These are phyloP conservation scores for Mycena vitilis DNA, from an alignment of 768 basidiomycete genomes.

Conservation along the genomic window DNA sequence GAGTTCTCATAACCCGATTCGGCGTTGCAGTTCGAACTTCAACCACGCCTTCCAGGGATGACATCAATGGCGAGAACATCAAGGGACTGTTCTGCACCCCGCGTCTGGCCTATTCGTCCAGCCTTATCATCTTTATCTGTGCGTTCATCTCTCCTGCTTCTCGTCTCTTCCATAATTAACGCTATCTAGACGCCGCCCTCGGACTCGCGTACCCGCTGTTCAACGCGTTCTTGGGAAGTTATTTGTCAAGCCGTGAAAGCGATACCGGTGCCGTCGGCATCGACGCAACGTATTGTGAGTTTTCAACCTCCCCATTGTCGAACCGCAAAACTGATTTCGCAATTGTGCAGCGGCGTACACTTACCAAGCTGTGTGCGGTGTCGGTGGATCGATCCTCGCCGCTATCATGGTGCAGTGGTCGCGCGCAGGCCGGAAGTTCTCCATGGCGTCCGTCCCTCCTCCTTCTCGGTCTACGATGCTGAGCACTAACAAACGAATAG, in stretches of 20 bases:
- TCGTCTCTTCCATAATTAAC: neutral
- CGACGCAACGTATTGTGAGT: slow-evolving; percentile 50
- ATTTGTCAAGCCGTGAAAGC: slow-evolving; percentile 22
- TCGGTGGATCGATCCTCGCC: slow-evolving; percentile 67
- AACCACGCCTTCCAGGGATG: slow-evolving; percentile 12
- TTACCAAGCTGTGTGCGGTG: slow-evolving; percentile 54
- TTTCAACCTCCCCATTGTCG: slow-evolving; percentile 47
- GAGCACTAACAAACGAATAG: slow-evolving; percentile 30
- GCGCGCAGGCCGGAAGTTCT: slow-evolving; percentile 33
- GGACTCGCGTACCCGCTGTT: slow-evolving; percentile 73
- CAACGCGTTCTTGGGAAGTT: slow-evolving; percentile 52
- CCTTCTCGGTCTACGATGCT: too few relatives aligned
- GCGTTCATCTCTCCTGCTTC: slow-evolving; percentile 42
- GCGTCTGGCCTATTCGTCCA: slow-evolving; percentile 62
- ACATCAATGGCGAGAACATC: slow-evolving; percentile 52
- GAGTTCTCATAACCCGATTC: neutral
- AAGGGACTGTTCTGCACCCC: slow-evolving; percentile 62
- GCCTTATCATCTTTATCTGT: slow-evolving; percentile 63
- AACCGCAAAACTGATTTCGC: slow-evolving; percentile 24
- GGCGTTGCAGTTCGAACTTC: too few relatives aligned
- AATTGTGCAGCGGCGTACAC: slow-evolving; percentile 43
- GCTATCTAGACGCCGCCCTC: slow-evolving; percentile 55
- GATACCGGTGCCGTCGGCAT: neutral
- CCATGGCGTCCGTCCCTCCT: slow-evolving; percentile 45
- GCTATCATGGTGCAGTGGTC: slow-evolving; percentile 48